Conservation (phyloP, 192 early-diverging fungal genomes). For the Gorgonomyces haynaldii region DNA sequence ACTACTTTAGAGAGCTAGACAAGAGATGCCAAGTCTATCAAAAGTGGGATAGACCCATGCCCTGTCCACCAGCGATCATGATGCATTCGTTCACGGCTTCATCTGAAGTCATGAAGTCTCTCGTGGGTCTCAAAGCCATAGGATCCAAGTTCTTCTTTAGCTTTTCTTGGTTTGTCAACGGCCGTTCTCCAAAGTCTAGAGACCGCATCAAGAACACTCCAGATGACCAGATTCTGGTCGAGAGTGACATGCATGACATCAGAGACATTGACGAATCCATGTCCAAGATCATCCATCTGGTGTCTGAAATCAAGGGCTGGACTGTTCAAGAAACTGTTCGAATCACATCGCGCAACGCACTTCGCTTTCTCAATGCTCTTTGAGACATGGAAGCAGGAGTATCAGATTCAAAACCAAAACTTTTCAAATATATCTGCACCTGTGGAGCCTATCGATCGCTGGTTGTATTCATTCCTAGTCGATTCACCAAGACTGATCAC, state of each 20-base stretch:
- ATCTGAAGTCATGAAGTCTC: conserved; percentile 48
- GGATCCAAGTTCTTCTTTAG: conserved; percentile 54
- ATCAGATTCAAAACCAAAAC: too few relatives aligned
- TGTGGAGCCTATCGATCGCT: too few relatives aligned
- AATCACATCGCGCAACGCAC: conserved; percentile 38
- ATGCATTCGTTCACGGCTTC: conserved; percentile 81
- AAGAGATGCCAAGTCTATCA: conserved; percentile 7
- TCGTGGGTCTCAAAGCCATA: conserved; percentile 26
- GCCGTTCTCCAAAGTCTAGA: conserved; percentile 40
- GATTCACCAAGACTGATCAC: too few relatives aligned
- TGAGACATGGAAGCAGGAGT: too few relatives aligned
- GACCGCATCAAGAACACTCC: conserved; percentile 62
- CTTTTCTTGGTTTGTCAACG: conserved; percentile 70
- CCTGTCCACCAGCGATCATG: conserved; percentile 54
- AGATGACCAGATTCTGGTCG: conserved; percentile 65
- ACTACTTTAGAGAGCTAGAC: conserved; percentile 26
- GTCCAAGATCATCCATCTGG: conserved; percentile 36
- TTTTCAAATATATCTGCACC: too few relatives aligned
- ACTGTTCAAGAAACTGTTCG: conserved; percentile 29
- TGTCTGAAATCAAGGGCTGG: conserved; percentile 53
- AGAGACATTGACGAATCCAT: conserved; percentile 39
- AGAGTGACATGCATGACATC: conserved; percentile 65
- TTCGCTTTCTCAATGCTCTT: conserved; percentile 27
- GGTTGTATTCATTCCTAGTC: too few relatives aligned
- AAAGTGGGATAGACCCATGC: not conserved